Evolutionary conservation across 2,329 filamentous ascomycete species (phyloP), one percentile per base, ranked within the genome.

Genomic region (Fusarium dimerum): DNA sequence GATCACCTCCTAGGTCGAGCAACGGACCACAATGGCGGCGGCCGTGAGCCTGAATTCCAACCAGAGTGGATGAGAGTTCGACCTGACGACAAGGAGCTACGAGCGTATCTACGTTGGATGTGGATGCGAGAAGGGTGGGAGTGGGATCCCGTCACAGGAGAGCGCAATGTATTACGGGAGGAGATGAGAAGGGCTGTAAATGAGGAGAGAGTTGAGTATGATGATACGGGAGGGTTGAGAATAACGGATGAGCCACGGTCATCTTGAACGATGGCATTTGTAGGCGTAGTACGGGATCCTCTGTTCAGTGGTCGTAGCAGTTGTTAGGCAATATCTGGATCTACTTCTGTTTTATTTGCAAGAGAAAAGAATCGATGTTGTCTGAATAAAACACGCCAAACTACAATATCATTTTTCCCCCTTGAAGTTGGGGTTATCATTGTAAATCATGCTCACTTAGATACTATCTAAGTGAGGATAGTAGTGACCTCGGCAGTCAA

Each of bases 61-160:
- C 90, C 91, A 0, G 92, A 97, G 71, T 97, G 92, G 92, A 94
- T 92, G 80, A 82, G 90, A 3, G 91, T 96, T 1, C 68, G 88
- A 45, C 91, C 92, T 0, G 74, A 79, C 41, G 92, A 97, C 70
- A 97, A 96, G 72, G 92, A 97, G 70, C 75, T 97, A n/a, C 80
- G 89, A 41, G 91, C 90, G 0, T 96, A 86, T 72, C 71, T 97
- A 65, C 81, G 87, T 39, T 97, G 92, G 92, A 90, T 92, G 84
- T 96, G 92, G 92, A 82, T 94, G 73, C 84, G 86, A 43, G 89
- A 96, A 64, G 90, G 91, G 0, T 93, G 86, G 81, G 78, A 85
- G 40, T 96, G 91, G 90, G 82, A 95, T 73, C 84, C 85, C 2
- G 69, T 75, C 29, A 92, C 87, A 0, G 92, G 90, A 1, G 78